Conservation (phyloP, 1,284 basidiomycete species). For the Pterula multifida region DNA sequence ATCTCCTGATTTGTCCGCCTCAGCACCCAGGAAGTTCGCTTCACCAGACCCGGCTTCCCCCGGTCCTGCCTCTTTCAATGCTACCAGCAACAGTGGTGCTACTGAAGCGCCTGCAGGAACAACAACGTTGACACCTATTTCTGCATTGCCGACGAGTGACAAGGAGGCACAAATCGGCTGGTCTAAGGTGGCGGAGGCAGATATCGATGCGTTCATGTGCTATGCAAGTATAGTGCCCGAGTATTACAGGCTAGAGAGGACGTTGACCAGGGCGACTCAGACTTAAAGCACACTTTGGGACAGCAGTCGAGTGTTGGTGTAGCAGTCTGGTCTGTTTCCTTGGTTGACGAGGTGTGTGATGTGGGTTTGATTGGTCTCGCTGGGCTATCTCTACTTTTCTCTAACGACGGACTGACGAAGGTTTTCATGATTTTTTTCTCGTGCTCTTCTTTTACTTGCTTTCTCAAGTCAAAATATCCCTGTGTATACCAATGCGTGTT, state of each 20-base stretch:
- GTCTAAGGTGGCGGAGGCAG: conserved; percentile 71
- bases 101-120: conserved; percentile 23
- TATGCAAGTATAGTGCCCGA: conserved; percentile 79
- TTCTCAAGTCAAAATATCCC: too few species aligned
- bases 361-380: too few species aligned
- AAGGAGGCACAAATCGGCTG: conserved; percentile 61
- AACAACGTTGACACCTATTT: conserved; percentile 54
- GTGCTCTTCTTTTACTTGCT: too few species aligned
- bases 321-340: too few species aligned
- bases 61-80: background rate
- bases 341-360: too few species aligned
- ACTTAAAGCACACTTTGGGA: too few species aligned
- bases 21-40: conserved; percentile 4
- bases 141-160: conserved; percentile 56
- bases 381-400: too few species aligned
- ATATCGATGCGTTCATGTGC: conserved; percentile 70
- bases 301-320: too few species aligned
- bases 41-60: conserved; percentile 3
- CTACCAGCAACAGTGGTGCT: background rate
- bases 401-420: too few species aligned
- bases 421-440: too few species aligned
- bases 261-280: conserved; percentile 55
- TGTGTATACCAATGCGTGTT: too few species aligned
- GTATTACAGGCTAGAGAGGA: conserved; percentile 61
- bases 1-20: background rate